A percentile compares a stretch with the other conserved stretches of the same genome.
These are phyloP conservation scores for Botrytis tulipae DNA, from an alignment of 2,329 filamentous ascomycete genomes.

Conservation along the genomic window DNA sequence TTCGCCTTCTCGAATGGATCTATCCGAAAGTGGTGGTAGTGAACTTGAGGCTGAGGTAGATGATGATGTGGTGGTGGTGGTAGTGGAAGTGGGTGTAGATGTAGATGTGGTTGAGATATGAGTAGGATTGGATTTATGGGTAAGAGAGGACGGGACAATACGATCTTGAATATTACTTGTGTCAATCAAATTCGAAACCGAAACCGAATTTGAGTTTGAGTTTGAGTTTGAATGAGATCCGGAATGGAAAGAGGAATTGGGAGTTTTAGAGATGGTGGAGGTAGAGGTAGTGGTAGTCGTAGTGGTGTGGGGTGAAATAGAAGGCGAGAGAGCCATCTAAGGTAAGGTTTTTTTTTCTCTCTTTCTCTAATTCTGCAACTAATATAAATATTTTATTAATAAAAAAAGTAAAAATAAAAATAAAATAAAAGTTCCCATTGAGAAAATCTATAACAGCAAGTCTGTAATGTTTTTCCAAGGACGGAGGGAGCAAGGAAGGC, in stretches of 20 bases:
- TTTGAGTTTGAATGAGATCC: background rate
- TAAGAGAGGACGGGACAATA: background rate
- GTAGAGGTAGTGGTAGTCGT: background rate
- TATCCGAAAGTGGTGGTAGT: conserved; percentile 1
- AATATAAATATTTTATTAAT: background rate
- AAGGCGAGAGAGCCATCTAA: conserved; percentile 25
- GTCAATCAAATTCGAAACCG: conserved; percentile 1
- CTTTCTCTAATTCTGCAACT: background rate
- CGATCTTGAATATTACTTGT: background rate
- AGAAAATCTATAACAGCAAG: background rate
- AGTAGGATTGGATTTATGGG: background rate
- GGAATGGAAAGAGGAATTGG: conserved; percentile 9
- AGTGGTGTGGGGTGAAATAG: conserved; percentile 18
- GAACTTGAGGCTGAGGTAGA: conserved; percentile 6
- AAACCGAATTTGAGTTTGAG: background rate
- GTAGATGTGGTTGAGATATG: background rate
- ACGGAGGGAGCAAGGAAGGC: background rate
- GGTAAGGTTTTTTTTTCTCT: conserved; percentile 12
- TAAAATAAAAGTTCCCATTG: background rate
- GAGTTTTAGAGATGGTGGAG: conserved; percentile 1
- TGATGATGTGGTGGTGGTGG: background rate
- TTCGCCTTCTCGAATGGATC: conserved; percentile 7
- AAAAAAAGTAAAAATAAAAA: background rate
- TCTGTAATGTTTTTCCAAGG: background rate
- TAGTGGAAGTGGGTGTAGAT: too few relatives aligned